Conservation (phyloP, 257 asterid species). For the Fraxinus pennsylvanica region DNA sequence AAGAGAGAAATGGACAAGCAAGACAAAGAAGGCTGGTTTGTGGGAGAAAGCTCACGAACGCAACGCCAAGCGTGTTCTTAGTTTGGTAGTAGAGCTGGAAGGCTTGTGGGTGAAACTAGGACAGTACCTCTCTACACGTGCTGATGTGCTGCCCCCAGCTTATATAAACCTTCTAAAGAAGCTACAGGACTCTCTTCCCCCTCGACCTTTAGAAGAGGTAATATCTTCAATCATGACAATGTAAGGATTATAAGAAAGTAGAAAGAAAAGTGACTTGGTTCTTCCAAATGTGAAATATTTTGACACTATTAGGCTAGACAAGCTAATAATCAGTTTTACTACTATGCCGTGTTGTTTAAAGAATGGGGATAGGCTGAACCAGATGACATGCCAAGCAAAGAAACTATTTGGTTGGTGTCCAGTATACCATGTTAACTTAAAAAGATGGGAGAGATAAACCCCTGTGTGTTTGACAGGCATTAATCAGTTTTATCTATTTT, state of each 20-base stretch:
- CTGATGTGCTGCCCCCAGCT: constrained; percentile 96
- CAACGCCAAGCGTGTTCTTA: constrained; percentile 87
- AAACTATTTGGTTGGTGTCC: constrained; percentile 17
- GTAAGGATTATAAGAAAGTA: constrained; percentile 8
- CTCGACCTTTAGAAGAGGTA: constrained; percentile 90
- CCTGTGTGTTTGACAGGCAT: constrained; percentile 12
- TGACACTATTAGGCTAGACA: not conserved
- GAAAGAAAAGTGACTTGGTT: constrained; percentile 13
- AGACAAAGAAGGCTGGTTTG: constrained; percentile 62
- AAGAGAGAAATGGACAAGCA: constrained; percentile 78
- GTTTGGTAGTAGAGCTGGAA: constrained; percentile 74
- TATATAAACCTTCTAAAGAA: constrained; percentile 79
- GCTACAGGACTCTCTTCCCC: constrained; percentile 97
- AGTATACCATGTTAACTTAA: not conserved
- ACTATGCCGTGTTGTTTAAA: not conserved
- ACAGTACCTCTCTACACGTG: constrained; percentile 95
- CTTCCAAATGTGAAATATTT: constrained; percentile 7
- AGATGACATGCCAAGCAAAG: not conserved
- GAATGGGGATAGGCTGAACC: constrained; percentile 9
- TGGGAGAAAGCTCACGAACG: constrained; percentile 97
- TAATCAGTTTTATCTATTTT: constrained; percentile 11
- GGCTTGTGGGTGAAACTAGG: constrained; percentile 99
- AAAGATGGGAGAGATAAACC: constrained; percentile 6
- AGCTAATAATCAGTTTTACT: not conserved
- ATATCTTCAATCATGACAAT: not conserved